Base-by-base conservation (phyloP, 2,329 filamentous ascomycete genomes). In the Xylariaceae sp. region DNA sequence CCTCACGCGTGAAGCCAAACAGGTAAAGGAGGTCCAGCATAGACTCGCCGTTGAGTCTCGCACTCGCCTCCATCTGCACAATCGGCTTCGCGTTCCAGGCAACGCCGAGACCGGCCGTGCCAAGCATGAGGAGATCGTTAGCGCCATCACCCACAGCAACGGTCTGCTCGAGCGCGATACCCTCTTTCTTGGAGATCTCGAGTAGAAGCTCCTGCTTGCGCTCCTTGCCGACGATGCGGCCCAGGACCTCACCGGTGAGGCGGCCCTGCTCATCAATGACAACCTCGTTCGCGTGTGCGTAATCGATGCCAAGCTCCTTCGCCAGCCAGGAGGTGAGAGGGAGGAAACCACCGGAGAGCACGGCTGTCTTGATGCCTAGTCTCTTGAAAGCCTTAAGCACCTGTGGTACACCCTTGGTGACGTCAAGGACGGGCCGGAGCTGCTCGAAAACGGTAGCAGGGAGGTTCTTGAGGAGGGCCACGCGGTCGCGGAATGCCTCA, bases 261-360 rank as follows among this genome's bases (percentile, higher is more conserved):
- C 76, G 79, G 11, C 77, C 78, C 1, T 76, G 76, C 41, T 82
- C 77, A 62, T 85, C 84, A 13, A 88, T 79, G 13, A 86, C 82
- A 0, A 93, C 88, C 68, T 93, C 87, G 73, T 99, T 99, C 47
- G 94, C 94, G 72, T 88, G 85, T 0, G 90, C 92, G 70, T 96
- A 87, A 73, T 97, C 90, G 58, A 99, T 84, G 11, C 90, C 90
- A 30, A 99, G 78, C 69, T 90, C 81, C 47, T 79, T 79, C 13
- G 90, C 92, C 41, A 97, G 82, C 90, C 92, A 97, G 59, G 85
- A 82, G 0, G 94, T 95, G 64, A 97, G 77, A 0, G 93, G 92
- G 64, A 90, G 85, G 75, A 99, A 99, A 0, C 94, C 94, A 50
- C 94, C 94, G 39, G 91, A 96, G 37, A 97, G 76, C 4, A 99